A percentile compares a stretch with the other conserved stretches of the same genome.
phyloP scores from a whole-genome alignment of 2,329 filamentous ascomycete genomes.

The Neoarthrinium moseri region DNA sequence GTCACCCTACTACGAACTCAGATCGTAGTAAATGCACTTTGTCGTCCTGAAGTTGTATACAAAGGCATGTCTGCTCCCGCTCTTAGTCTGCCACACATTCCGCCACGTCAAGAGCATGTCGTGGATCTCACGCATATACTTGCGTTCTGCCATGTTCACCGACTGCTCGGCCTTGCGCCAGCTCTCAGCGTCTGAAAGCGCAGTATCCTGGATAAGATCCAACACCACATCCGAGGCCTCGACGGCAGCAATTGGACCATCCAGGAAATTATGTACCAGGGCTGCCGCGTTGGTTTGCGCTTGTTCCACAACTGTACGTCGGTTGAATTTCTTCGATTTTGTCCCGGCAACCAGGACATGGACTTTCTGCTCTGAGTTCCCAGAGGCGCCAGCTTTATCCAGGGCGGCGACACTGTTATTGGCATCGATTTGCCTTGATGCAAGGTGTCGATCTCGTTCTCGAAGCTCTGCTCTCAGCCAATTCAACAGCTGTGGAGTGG shows the following conservation, averaged over 20 bases:
- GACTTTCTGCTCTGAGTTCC: slow-evolving; percentile 66
- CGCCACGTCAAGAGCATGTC: slow-evolving; percentile 68
- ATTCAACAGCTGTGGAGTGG: slow-evolving; percentile 67
- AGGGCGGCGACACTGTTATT: slow-evolving; percentile 14
- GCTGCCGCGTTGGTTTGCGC: slow-evolving; percentile 59
- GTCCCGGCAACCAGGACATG: slow-evolving; percentile 81
- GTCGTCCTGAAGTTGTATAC: slow-evolving; percentile 90
- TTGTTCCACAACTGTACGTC: slow-evolving; percentile 81
- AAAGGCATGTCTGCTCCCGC: slow-evolving; percentile 70
- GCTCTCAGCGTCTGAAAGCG: slow-evolving; percentile 75
- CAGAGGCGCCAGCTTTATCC: slow-evolving; percentile 18
- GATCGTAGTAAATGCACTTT: slow-evolving; percentile 81
- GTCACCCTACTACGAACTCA: too few relatives aligned
- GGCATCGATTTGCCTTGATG: slow-evolving; percentile 36
- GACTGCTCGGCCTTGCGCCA: slow-evolving; percentile 82
- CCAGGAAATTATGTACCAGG: slow-evolving; percentile 68
- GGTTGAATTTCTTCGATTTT: slow-evolving; percentile 87
- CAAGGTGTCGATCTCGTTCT: slow-evolving; percentile 60
- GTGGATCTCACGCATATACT: slow-evolving; percentile 81
- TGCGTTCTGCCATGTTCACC: slow-evolving; percentile 73
- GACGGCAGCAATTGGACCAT: slow-evolving; percentile 81
- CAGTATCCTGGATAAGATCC: slow-evolving; percentile 70
- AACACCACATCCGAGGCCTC: slow-evolving; percentile 85
- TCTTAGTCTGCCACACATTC: slow-evolving; percentile 51
- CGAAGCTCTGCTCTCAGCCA: slow-evolving; percentile 83